Evolutionary conservation across 192 early-diverging fungal species (phyloP).

Genomic region (Paraglomus brasilianum): DNA sequence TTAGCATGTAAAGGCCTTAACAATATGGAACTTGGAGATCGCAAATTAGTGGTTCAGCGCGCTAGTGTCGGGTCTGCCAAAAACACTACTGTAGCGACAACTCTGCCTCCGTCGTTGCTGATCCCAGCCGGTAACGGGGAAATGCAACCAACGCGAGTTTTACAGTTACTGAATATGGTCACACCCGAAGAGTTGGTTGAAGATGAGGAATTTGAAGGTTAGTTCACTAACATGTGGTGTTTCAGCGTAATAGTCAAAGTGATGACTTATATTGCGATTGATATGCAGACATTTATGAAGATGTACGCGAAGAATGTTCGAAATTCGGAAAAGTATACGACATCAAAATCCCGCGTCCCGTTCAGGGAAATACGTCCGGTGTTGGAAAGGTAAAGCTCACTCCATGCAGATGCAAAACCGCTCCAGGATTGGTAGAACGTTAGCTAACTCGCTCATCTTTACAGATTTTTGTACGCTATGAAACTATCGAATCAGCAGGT

Average conservation of each 20-base stretch:
- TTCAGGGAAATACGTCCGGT: constrained; percentile 55
- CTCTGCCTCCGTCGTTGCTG: constrained; percentile 48
- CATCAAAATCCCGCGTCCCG: constrained; percentile 82
- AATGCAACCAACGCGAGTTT: constrained; percentile 71
- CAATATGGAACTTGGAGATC: constrained; percentile 93
- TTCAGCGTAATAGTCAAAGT: background rate
- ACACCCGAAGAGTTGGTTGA: constrained; percentile 79
- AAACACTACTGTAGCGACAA: constrained; percentile 38
- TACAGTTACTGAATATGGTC: constrained; percentile 97
- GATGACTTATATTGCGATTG: background rate
- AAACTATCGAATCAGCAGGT: constrained; percentile 54
- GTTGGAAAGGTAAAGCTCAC: constrained; percentile 72
- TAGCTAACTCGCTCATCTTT: background rate
- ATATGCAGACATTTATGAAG: constrained; percentile 78
- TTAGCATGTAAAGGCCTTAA: constrained; percentile 93
- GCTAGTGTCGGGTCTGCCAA: constrained; percentile 82
- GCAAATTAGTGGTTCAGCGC: constrained; percentile 90
- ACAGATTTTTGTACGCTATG: constrained; percentile 86
- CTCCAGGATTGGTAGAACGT: background rate
- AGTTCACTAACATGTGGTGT: background rate
- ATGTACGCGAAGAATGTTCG: constrained; percentile 85
- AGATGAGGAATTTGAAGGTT: constrained; percentile 84
- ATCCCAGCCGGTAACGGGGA: constrained; percentile 51
- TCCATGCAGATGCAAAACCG: background rate
- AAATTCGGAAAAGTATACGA: constrained; percentile 83